Evolutionary conservation across 1,284 basidiomycete genomes (phyloP).

Genomic region (Naganishia cerealis): DNA sequence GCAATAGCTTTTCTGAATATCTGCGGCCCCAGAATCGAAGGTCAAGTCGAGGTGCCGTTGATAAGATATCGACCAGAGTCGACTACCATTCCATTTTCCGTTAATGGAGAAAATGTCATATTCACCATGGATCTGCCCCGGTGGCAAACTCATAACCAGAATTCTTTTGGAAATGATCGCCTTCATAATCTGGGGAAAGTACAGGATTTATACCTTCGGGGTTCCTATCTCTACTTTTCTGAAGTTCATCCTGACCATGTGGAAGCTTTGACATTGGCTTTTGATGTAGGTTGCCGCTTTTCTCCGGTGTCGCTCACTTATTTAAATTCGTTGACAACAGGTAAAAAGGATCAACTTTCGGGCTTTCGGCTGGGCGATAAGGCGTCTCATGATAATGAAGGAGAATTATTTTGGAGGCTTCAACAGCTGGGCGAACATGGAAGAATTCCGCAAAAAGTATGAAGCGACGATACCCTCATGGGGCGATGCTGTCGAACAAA

Average conservation of each 20-base stretch:
- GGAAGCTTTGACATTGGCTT: conserved; percentile 71
- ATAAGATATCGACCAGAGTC: conserved; percentile 69
- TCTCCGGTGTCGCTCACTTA: not conserved
- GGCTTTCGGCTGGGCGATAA: conserved; percentile 77
- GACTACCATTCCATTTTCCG: conserved; percentile 57
- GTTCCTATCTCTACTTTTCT: conserved; percentile 72
- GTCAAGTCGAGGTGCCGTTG: conserved; percentile 64
- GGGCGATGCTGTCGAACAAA: conserved; percentile 76
- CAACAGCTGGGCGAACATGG: conserved; percentile 81
- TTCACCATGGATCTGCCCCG: conserved; percentile 70
- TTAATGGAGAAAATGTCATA: conserved; percentile 63
- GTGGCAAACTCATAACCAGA: conserved; percentile 83
- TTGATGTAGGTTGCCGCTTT: conserved; percentile 61
- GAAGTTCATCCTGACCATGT: conserved; percentile 67
- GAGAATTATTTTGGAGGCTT: conserved; percentile 91
- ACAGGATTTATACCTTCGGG: conserved; percentile 63
- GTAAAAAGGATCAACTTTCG: conserved; percentile 64
- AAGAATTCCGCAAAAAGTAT: conserved; percentile 75
- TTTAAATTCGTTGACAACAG: conserved; percentile 33
- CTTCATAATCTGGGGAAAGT: conserved; percentile 62
- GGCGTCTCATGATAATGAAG: conserved; percentile 78
- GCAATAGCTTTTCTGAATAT: conserved; percentile 69
- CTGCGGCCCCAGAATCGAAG: conserved; percentile 62
- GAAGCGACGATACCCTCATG: conserved; percentile 60
- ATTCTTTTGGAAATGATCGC: conserved; percentile 62